phyloP scores from a whole-genome alignment of 1,284 basidiomycete species.

The Leccinum solheimii region DNA sequence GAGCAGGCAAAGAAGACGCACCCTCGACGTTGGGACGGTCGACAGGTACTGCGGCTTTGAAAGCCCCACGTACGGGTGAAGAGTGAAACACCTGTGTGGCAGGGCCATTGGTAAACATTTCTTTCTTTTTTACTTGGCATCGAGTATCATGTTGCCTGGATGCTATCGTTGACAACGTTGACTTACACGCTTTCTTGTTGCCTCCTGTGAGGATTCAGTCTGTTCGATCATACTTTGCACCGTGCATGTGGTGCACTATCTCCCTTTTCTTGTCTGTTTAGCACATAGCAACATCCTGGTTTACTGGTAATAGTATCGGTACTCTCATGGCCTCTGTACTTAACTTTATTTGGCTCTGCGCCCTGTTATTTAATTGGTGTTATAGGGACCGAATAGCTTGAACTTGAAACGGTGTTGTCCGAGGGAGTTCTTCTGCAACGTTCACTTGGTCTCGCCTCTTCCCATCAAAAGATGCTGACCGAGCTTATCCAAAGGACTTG shows the following conservation, averaged over 20 bases:
- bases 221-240: slow-evolving; percentile 11
- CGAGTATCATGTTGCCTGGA: neutral
- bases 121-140: neutral
- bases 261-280: slow-evolving; percentile 7
- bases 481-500: slow-evolving; percentile 7
- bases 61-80: slow-evolving; percentile 2
- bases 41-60: slow-evolving; percentile 26
- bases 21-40: slow-evolving; percentile 33
- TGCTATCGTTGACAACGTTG: neutral
- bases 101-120: neutral
- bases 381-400: neutral
- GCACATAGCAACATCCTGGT: slow-evolving; percentile 12
- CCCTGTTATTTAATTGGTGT: neutral
- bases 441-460: neutral
- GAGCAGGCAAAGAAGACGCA: slow-evolving; percentile 21
- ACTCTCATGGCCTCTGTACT: neutral
- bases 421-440: neutral
- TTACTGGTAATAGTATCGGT: neutral
- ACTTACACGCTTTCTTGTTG: neutral
- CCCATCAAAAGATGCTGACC: slow-evolving; percentile 10
- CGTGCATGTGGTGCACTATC: neutral
- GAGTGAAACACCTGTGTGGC: slow-evolving; percentile 5
- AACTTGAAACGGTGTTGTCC: neutral
- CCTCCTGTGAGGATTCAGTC: slow-evolving; percentile 1
- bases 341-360: neutral